Base-by-base conservation (phyloP, 2,329 filamentous ascomycete genomes). In the Aspergillus hortae region DNA sequence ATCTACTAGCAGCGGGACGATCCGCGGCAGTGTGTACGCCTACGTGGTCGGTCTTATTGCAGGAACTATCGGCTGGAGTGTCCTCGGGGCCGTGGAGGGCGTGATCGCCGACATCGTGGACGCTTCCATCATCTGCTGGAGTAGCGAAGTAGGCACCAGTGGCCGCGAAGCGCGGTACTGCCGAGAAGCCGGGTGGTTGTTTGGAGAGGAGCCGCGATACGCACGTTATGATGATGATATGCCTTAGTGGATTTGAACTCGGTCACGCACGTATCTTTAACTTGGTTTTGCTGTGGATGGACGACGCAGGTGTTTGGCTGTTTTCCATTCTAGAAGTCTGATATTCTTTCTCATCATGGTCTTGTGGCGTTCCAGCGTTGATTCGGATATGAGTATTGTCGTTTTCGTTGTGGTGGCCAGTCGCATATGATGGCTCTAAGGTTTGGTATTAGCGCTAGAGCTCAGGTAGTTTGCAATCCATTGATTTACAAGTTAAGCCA, bases 31-130 rank as follows among this genome's bases (percentile, higher is more conserved):
- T 62, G 79, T 94, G 21, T 99, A 99, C 69, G 94, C 92, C 2
- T 99, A 97, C 66, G 83, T 97, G 1, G 90, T 99, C 19, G 94
- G 92, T 9, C 72, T 99, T 56, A 87, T 97, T 60, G 94, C 94
- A 14, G 90, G 89, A 55, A 91, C 92, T 49, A 96, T 99, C 61
- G 94, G 94, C 6, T 99, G 94, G 86, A 91, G 90, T 4, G 86
- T 97, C 1, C 77, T 99, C 46, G 90, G 91, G 23, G 88, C 91
- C 2, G 92, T 95, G 81, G 92, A 96, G 67, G 89, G 90, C 12
- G 88, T 95, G 15, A 75, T 96, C 21, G 89, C 89, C 47, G 90
- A 90, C 48, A 91, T 96, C 48, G 83, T 96, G 4, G 91, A 96
- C 70, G 91, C 88, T 3, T 86, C 90, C 33, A 82, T 97, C 21